Percentiles rank a stretch among this genome's conserved stretches.
Conservation (phyloP, 2,329 filamentous ascomycete genomes). For the Pleurostoma richardsiae region DNA sequence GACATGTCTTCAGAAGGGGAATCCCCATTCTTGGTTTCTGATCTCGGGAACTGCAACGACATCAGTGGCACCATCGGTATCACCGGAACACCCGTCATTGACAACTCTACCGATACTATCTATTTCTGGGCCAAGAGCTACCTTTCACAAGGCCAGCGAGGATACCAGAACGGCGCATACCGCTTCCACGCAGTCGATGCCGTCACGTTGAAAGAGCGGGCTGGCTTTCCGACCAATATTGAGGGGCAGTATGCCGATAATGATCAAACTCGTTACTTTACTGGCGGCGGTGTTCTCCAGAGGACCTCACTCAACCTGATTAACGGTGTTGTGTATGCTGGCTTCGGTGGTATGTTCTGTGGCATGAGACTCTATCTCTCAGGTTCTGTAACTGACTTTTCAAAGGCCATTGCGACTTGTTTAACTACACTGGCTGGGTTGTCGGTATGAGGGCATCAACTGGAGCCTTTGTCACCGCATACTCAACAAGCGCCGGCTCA, state of each 20-base stretch:
- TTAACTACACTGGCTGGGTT: slow-evolving; percentile 33
- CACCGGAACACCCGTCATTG: slow-evolving; percentile 40
- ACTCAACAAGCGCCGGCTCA: slow-evolving; percentile 1
- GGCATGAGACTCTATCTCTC: too few species aligned
- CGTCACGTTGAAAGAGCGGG: slow-evolving; percentile 6
- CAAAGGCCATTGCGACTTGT: slow-evolving; percentile 37
- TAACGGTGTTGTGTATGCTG: slow-evolving; percentile 35
- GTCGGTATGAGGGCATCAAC: slow-evolving; percentile 18
- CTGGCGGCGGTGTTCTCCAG: slow-evolving; percentile 39
- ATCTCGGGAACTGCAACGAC: slow-evolving; percentile 41
- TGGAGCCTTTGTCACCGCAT: slow-evolving; percentile 12
- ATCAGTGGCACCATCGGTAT: slow-evolving; percentile 40
- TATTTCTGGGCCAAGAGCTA: slow-evolving; percentile 11
- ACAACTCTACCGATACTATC: slow-evolving; percentile 35
- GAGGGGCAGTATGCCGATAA: slow-evolving; percentile 39
- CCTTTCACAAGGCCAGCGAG: not conserved
- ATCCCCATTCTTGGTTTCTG: slow-evolving; percentile 41
- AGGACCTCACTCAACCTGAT: slow-evolving; percentile 25
- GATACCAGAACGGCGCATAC: slow-evolving; percentile 2
- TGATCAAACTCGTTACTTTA: slow-evolving; percentile 35
- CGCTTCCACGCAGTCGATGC: slow-evolving; percentile 11
- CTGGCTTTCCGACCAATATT: slow-evolving; percentile 34
- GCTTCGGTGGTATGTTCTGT: slow-evolving; percentile 25
- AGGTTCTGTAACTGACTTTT: too few species aligned
- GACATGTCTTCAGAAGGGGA: slow-evolving; percentile 15